A percentile compares a stretch with the other conserved stretches of the same genome.
Evolutionary conservation across 2,329 filamentous ascomycete genomes (phyloP).

Genomic region (Colletotrichum karsti): DNA sequence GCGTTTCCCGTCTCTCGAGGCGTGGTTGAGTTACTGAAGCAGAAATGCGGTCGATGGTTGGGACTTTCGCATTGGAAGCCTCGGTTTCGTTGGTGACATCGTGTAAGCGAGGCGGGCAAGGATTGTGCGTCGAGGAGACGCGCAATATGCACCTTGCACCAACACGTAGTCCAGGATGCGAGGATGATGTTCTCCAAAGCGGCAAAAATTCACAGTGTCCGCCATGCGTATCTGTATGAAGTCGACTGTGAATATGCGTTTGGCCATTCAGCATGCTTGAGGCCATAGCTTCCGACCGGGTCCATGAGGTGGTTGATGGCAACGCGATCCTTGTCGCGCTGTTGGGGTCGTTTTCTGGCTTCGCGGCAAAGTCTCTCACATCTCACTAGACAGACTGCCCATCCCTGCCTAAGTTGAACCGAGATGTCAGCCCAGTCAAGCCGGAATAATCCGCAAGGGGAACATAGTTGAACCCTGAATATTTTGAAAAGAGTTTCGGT

Average conservation of each 20-base stretch:
- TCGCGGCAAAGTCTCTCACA: neutral
- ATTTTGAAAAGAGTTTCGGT: neutral
- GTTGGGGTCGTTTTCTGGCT: neutral
- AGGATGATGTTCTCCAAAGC: neutral
- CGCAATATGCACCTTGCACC: neutral
- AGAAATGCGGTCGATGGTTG: neutral
- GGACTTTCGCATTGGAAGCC: neutral
- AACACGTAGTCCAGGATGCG: neutral
- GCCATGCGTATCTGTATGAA: neutral
- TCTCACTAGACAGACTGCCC: neutral
- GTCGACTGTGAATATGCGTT: neutral
- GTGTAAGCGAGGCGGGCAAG: neutral
- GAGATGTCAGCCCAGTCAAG: neutral
- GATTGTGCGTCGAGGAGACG: neutral
- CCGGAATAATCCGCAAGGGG: neutral
- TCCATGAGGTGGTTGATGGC: neutral
- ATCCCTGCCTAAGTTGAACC: neutral
- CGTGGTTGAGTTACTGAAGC: neutral
- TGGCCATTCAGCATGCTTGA: neutral
- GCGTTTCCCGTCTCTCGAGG: neutral
- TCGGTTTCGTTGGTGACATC: neutral
- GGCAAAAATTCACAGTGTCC: neutral
- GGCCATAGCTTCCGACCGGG: neutral
- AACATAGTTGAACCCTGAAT: neutral
- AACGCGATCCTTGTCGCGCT: neutral